Base-by-base conservation (phyloP, 257 asterid genomes). In the Solanum habrochaites region DNA sequence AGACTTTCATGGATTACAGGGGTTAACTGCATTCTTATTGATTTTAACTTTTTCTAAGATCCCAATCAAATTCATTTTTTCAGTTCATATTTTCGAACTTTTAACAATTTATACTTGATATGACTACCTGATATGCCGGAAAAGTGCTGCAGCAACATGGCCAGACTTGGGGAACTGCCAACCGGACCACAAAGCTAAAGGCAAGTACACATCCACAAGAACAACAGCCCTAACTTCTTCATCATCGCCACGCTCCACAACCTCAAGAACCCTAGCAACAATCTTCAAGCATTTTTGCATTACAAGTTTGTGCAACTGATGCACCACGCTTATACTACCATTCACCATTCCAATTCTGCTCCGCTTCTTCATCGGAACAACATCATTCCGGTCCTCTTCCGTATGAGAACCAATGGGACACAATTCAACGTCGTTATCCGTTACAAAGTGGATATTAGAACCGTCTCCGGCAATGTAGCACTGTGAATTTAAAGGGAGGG, bases 161-260 rank as follows among this genome's bases (percentile, higher is more conserved):
- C 89, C 88, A 32, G 93, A 93, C 88, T 89, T 89, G 45, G 99
- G 98, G 89, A 97, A 97, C 92, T 96, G 98, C 98, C 99, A 97
- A n/a, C 96, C 98, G 20, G 93, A 90, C 98, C 97, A 95, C 91
- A 91, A 62, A 5, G 91, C 93, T 9, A 88, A 84, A 31, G 98
- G 98, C 90, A 97, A 92, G 94, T 94, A 94, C 64, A 95, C 97
- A 89, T 97, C 98, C 90, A 97, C 96, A 35, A 94, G 78, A 82
- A 97, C 94, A 87, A 93, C 92, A 85, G 86, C 97, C 93, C 99
- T 91, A 49, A 78, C 83, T 86, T 92, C 94, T 87, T 87, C 75
- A 5, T 80, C 90, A 74, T 85, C 25, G 88, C 75, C 88, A 5
- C 90, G 83, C 16, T n/a, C 49, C 32, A 90, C 90, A 56, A 89